phyloP scores from a whole-genome alignment of 2,329 filamentous ascomycete species.

The Chaetomium strumarium region DNA sequence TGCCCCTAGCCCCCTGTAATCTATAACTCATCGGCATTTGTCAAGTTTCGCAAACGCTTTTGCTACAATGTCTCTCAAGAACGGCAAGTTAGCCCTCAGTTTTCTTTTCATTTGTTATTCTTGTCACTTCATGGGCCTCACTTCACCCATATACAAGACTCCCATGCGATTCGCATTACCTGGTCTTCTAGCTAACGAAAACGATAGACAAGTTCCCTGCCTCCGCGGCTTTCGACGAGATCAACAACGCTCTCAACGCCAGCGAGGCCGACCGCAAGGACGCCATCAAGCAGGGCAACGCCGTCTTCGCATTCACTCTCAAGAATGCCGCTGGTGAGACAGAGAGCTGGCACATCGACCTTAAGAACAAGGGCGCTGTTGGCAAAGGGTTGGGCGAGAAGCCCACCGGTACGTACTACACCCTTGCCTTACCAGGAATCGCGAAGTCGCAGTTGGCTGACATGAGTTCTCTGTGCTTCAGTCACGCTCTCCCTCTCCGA shows the following conservation, averaged over 20 bases:
- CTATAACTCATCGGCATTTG: not conserved
- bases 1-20: not conserved
- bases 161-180: not conserved
- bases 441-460: not conserved
- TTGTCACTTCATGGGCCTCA: not conserved
- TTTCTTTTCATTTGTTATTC: not conserved
- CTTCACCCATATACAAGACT: not conserved
- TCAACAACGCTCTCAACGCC: slow-evolving; percentile 64
- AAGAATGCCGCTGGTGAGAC: slow-evolving; percentile 80
- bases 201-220: slow-evolving; percentile 72
- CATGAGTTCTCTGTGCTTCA: slow-evolving; percentile 30
- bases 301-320: slow-evolving; percentile 83
- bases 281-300: slow-evolving; percentile 82
- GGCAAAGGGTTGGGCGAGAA: slow-evolving; percentile 73
- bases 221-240: slow-evolving; percentile 85
- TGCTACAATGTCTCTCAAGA: slow-evolving; percentile 64
- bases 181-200: slow-evolving; percentile 4
- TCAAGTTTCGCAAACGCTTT: slow-evolving; percentile 4
- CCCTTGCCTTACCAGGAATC: not conserved
- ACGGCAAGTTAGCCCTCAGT: slow-evolving; percentile 46
- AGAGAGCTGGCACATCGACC: slow-evolving; percentile 89
- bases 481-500: slow-evolving; percentile 85
- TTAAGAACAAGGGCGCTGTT: slow-evolving; percentile 83
- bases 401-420: slow-evolving; percentile 64
- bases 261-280: slow-evolving; percentile 69